Evolutionary conservation across 2,329 filamentous ascomycete genomes (phyloP), one percentile per base, ranked within the genome.

Genomic region (Geosmithia flava): DNA sequence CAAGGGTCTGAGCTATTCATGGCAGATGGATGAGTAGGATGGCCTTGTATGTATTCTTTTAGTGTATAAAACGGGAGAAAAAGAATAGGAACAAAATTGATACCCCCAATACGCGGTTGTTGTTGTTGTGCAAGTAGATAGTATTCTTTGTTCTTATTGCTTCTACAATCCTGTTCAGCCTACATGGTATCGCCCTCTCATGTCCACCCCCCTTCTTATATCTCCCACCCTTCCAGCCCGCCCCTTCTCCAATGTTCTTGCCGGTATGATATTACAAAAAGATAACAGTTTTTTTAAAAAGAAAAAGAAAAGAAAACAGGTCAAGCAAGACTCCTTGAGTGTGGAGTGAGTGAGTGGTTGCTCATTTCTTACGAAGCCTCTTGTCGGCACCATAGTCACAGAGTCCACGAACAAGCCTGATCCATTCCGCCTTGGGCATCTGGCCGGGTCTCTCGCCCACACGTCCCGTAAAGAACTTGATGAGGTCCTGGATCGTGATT

Each of bases 21-120:
- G 91, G 93, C 87, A 96, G 71, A 93, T 94, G 84, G 93, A 96
- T 68, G 87, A 89, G 65, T 93, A 75, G 62, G 41, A 3, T 5
- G 16, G 10, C 41, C 5, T n/a, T 42, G 41, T 42, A 42, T 17
- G 16, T 17, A 42, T 7, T 42, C n/a, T 11, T 44, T 20, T 45
- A 30, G 13, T 11, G n/a, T n/a, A n/a, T n/a, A n/a, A n/a, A n/a
- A n/a, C n/a, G n/a, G n/a, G n/a, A n/a, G n/a, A n/a, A 30, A 30
- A 30, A 30, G 29, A 30, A 30, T 7, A 30, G 29, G 11, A 30
- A 30, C 6, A 30, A 6, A 7, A 11, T 30, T 30, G 29, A 30
- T 47, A 47, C 45, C 45, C 45, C 20, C n/a, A n/a, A 6, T n/a
- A 30, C 29, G 7, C 7, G 7, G 29, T 30, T 6, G 7, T 30